Evolutionary conservation across 2,329 filamentous ascomycete species (phyloP), one percentile per base, ranked within the genome.

Genomic region (Botrytis byssoidea): DNA sequence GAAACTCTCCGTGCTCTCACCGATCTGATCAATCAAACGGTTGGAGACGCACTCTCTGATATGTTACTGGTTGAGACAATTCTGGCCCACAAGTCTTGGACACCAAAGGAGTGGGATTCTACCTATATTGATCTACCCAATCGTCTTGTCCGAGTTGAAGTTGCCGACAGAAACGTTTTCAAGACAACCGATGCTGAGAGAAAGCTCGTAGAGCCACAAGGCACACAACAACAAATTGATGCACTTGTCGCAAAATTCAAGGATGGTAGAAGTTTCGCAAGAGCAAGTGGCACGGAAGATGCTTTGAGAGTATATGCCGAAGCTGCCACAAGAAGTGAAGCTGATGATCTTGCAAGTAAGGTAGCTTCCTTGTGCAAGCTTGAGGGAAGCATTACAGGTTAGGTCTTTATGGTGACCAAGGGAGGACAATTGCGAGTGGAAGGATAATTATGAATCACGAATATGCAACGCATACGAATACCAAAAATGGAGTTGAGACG

Each of bases 1-100:
- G 93, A 97, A 72, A 94, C 91, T 14, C 90, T 99, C 1, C 88
- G 89, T 71, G 95, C 94, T 18, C 88, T 97, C 71, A 92, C 92
- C 69, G 93, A 98, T 79, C 88, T 99, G 76, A 97, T 99, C 86
- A 99, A 99, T 87, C 96, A 99, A 85, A 96, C 96, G 1, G 95
- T 98, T 65, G 96, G 96, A 71, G 96, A 99, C 81, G 96, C 96
- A 65, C 88, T 99, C 73, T 97, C 94, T 0, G 96, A 99, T 84
- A 93, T 98, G 88, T 89, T 99, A 64, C 90, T 99, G 80, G 95
- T 98, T 57, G 96, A 99, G 84, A 93, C 95, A 48, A 96, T 98
- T 77, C 91, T 99, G 59, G 95, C 96, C 10, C 94, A 98, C 88
- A 98, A 98, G 86, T 88, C 87, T 77, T 99, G 95, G 95, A 90